Evolutionary conservation across 148 eudicot species (phyloP), one percentile per base, ranked within the genome.

Genomic region (Chenopodium berlandieri): DNA sequence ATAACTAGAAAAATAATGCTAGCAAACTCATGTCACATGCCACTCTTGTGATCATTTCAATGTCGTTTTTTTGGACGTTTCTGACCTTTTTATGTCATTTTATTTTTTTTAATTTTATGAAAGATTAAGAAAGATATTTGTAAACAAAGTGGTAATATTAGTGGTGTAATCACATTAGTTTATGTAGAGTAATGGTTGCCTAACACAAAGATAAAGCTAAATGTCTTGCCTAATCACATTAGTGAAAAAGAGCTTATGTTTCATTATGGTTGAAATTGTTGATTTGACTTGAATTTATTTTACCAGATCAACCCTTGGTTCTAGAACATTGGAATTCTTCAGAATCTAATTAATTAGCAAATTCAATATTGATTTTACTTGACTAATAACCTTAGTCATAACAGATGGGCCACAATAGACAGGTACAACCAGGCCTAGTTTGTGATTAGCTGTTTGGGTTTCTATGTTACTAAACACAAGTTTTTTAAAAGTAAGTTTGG

Each of bases 11-110:
- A 56, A 56, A 5, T 23, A 58, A 31, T 56, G 66, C 19, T 16
- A 40, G 47, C 66, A 32, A 31, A 56, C 22, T 46, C 66, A 76
- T 76, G 67, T 76, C 78, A 76, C 78, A 76, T 62, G 69, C 50
- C 50, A 76, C 52, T 76, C 70, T 11, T 58, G 12, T 58, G 47
- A 58, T 32, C 70, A 62, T n/a, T 76, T 75, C 60, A n/a, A 5
- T 76, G 69, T 60, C 65, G 16, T 31, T 16, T 58, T 58, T 76
- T 58, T 58, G 79, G 68, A 74, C 50, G 19, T 76, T 32, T 76
- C 13, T 60, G 20, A 2, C 16, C 16, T 5, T 40, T 76, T 32
- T n/a, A 22, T 7, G 30, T 20, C 23, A 8, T 37, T 60, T 76
- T 52, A 13, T 60, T 40, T 37, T 58, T 52, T 48, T 60, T 14